Conservation (phyloP, 495 filamentous ascomycete genomes). For the Annulohypoxylon stygium region DNA sequence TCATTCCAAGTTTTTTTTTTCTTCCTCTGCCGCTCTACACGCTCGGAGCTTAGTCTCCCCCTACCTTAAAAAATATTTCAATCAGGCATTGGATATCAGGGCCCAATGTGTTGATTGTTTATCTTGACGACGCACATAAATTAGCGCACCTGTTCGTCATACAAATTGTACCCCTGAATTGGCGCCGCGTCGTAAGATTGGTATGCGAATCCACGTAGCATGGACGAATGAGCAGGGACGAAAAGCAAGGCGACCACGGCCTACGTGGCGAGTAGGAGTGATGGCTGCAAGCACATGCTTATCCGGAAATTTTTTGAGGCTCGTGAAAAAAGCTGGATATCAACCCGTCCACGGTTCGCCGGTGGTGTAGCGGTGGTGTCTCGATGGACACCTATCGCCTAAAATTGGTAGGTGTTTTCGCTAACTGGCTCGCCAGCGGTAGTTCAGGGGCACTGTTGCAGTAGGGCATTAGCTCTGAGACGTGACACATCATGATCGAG, state of each 20-base stretch:
- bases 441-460: slow-evolving; percentile 24
- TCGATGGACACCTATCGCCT: slow-evolving; percentile 21
- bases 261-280: slow-evolving; percentile 56
- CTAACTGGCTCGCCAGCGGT: slow-evolving; percentile 9
- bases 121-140: slow-evolving; percentile 25
- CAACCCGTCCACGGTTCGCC: slow-evolving; percentile 11
- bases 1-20: slow-evolving; percentile 29
- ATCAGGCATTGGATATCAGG: slow-evolving; percentile 14
- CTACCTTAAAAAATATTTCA: slow-evolving; percentile 23
- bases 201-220: slow-evolving; percentile 11
- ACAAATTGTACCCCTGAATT: slow-evolving; percentile 30
- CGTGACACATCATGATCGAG: slow-evolving; percentile 1
- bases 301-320: slow-evolving; percentile 42
- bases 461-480: slow-evolving; percentile 9
- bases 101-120: slow-evolving; percentile 23
- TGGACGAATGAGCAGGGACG: slow-evolving; percentile 2
- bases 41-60: slow-evolving; percentile 24
- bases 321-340: slow-evolving; percentile 20
- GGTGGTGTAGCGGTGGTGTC: slow-evolving; percentile 20
- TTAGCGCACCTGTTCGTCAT: slow-evolving; percentile 33
- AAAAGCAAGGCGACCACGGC: slow-evolving; percentile 35
- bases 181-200: slow-evolving; percentile 26
- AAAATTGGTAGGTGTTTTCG: slow-evolving; percentile 27
- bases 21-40: slow-evolving; percentile 37
- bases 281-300: slow-evolving; percentile 38